phyloP scores from a whole-genome alignment of 352 stramenopile genomes.

The Phytophthora fragariae region DNA sequence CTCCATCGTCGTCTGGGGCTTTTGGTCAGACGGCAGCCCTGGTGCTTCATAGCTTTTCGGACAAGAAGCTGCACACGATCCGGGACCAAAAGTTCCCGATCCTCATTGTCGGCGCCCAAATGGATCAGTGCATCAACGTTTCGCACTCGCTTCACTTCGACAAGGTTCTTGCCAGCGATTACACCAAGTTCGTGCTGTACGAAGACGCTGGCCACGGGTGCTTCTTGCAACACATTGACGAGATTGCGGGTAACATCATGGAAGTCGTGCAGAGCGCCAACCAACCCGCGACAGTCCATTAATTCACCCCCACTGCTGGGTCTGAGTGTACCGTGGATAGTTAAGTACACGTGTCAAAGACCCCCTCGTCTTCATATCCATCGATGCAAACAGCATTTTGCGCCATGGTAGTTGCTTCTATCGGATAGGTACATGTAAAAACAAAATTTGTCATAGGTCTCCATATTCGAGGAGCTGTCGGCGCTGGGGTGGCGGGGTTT shows the following conservation, averaged over 20 bases:
- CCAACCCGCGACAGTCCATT: not conserved
- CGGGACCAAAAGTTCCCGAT: constrained; percentile 51
- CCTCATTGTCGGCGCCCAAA: constrained; percentile 45
- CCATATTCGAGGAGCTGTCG: no score
- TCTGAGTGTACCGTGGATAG: no score
- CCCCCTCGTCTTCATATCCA: no score
- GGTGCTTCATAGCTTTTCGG: constrained; percentile 40
- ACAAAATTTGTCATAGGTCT: no score
- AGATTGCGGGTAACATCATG: constrained; percentile 44
- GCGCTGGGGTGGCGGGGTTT: no score
- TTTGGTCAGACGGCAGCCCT: constrained; percentile 45
- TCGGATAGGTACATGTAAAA: no score
- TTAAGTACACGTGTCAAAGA: no score
- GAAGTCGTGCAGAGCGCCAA: constrained; percentile 25
- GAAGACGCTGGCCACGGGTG: constrained; percentile 53
- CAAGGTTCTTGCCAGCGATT: constrained; percentile 41
- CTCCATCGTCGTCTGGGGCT: constrained; percentile 26
- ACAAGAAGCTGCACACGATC: constrained; percentile 51
- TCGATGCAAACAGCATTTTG: no score
- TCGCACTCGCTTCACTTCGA: constrained; percentile 46
- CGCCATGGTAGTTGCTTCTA: no score
- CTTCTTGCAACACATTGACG: constrained; percentile 54
- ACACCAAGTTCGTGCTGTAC: constrained; percentile 52
- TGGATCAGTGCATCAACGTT: constrained; percentile 47
- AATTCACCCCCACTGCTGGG: not conserved